These are phyloP conservation scores for Heracleum sosnowskyi DNA, from an alignment of 129 eudicot genomes.

Conservation along the genomic window DNA sequence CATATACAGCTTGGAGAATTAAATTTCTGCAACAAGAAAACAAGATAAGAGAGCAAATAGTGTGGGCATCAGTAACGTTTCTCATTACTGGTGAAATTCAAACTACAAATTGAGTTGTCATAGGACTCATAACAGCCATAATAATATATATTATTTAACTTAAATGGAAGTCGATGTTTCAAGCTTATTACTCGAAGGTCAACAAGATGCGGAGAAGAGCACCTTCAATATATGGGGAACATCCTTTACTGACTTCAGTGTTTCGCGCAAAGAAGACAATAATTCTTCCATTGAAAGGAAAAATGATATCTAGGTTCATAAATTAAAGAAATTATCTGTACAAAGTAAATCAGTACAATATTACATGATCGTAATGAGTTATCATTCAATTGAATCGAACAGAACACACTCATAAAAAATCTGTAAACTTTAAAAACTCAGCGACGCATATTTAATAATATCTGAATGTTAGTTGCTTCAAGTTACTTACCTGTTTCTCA, in stretches of 20 bases:
- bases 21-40: constrained; percentile 54
- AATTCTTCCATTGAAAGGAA: constrained; percentile 73
- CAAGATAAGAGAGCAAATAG: not conserved
- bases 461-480: not conserved
- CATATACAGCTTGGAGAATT: constrained; percentile 90
- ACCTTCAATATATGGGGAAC: constrained; percentile 89
- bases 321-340: constrained; percentile 21
- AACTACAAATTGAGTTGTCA: not conserved
- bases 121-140: not conserved
- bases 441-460: not conserved
- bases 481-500: not conserved
- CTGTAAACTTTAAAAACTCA: constrained; percentile 7
- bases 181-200: not conserved
- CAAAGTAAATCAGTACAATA: not conserved
- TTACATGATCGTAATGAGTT: not conserved
- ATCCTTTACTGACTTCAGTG: constrained; percentile 87
- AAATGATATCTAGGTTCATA: constrained; percentile 59
- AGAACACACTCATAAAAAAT: not conserved
- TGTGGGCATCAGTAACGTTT: not conserved
- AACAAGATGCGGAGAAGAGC: constrained; percentile 19
- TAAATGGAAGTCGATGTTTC: not conserved
- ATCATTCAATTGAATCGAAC: too few relatives aligned
- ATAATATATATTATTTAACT: not conserved
- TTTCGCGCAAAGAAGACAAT: constrained; percentile 67
- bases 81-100: not conserved